Percentiles rank a stretch among this genome's conserved stretches.
These are phyloP conservation scores for Elsinoe ampelina DNA, from an alignment of 2,329 filamentous ascomycete genomes.

Conservation along the genomic window DNA sequence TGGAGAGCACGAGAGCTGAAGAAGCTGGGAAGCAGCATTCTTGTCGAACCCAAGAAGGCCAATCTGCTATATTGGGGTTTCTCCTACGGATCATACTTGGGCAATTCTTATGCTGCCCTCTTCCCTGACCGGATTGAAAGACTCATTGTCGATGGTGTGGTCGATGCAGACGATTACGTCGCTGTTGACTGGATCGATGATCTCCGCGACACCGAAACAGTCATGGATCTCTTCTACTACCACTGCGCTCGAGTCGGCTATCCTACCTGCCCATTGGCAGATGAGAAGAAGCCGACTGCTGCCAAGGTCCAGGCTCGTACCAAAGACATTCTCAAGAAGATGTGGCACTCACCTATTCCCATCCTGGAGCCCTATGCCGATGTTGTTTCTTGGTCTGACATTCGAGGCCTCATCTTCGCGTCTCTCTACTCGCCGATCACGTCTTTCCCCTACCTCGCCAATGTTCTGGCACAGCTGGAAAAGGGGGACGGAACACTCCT, in stretches of 20 bases:
- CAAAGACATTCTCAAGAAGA: constrained; percentile 26
- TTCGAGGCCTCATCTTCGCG: constrained; percentile 29
- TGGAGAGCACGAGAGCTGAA: constrained; percentile 19
- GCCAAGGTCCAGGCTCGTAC: constrained; percentile 29
- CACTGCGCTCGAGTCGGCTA: constrained; percentile 36
- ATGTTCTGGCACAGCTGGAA: constrained; percentile 29
- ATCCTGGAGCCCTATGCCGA: constrained; percentile 27
- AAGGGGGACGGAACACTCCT: constrained; percentile 24
- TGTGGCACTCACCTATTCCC: constrained; percentile 34
- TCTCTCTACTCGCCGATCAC: constrained; percentile 29
- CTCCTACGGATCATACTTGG: constrained; percentile 40
- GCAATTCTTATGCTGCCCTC: constrained; percentile 34
- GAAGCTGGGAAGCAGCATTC: neutral
- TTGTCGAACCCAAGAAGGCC: constrained; percentile 23
- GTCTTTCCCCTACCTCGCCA: constrained; percentile 28
- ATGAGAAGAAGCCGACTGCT: constrained; percentile 19
- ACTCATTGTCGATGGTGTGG: constrained; percentile 39
- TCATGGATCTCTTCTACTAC: constrained; percentile 35
- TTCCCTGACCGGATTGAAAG: constrained; percentile 31
- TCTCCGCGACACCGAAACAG: constrained; percentile 37
- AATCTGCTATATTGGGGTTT: constrained; percentile 32
- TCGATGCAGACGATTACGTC: constrained; percentile 32
- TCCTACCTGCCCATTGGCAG: constrained; percentile 31
- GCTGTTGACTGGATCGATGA: constrained; percentile 31
- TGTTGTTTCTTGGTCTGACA: constrained; percentile 34